Base-by-base conservation (phyloP, 2,329 filamentous ascomycete species). In the Aspergillus sp. region DNA sequence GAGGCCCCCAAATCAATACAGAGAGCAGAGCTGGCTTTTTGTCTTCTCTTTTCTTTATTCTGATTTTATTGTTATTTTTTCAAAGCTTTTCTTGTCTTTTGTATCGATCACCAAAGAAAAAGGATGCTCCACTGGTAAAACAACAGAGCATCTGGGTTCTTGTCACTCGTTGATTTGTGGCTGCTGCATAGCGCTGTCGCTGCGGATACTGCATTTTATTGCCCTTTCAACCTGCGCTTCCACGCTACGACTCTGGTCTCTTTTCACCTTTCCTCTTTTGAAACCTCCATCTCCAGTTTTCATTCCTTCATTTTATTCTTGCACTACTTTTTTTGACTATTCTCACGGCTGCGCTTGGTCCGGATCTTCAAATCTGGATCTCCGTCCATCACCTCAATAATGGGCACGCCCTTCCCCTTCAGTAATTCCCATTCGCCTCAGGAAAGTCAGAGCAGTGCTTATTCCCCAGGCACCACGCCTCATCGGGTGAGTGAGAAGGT, bases 131-230 rank as follows among this genome's bases (percentile, higher is more conserved):
- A 39, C 36, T 26, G 19, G 19, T 39, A 19, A 39, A 39, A 36
- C 34, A 36, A 36, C 34, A 7, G 34, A n/a, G n/a, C 10, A 7
- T 36, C n/a, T 19, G 6, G n/a, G 6, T 36, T 36, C n/a, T 27
- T 26, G 26, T 4, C 26, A 39, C 27, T 39, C 12, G 36, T 26
- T 39, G 26, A 26, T 12, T 26, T 39, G 12, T 12, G 19, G 19
- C 19, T 19, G 36, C 36, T 39, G 36, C 36, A 39, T 39, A 39
- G 36, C 36, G 36, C 36, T 39, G 30, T 32, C 36, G 36, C 36
- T 39, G 36, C 36, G 36, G 36, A 39, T 39, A 39, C 36, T 39
- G 36, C 36, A 39, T 39, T 39, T 39, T 39, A 39, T 39, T 39
- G 26, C 26, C 19, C 19, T 19, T 19, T 19, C 19, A 19, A 19